A percentile compares a stretch with the other conserved stretches of the same genome.
phyloP scores from a whole-genome alignment of 1,284 basidiomycete genomes.

The Pascua sp. region DNA sequence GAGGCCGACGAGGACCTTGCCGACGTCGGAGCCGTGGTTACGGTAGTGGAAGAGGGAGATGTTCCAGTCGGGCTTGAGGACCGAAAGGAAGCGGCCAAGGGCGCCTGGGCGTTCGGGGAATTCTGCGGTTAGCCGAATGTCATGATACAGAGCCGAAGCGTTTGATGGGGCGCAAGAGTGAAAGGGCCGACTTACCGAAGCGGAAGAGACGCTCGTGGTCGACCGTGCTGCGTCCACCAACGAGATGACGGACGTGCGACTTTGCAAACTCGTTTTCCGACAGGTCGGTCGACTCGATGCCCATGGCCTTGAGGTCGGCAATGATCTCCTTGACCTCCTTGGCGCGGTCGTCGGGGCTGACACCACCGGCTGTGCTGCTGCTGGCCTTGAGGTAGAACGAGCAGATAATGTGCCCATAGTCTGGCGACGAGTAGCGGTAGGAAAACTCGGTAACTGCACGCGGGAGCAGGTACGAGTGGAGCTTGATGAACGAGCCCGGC shows the following conservation, averaged over 20 bases:
- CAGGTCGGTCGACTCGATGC: conserved; percentile 83
- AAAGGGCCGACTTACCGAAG: conserved; percentile 65
- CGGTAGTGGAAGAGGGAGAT: conserved; percentile 96
- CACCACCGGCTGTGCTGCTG: conserved; percentile 36
- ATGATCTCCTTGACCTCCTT: conserved; percentile 69
- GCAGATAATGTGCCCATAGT: conserved; percentile 74
- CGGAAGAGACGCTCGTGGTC: conserved; percentile 84
- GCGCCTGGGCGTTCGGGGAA: conserved; percentile 96
- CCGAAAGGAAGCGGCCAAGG: conserved; percentile 79
- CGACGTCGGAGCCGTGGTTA: conserved; percentile 92
- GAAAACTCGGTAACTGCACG: conserved; percentile 95
- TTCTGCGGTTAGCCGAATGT: conserved; percentile 55
- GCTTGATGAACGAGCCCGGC: conserved; percentile 86
- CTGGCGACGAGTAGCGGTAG: conserved; percentile 66
- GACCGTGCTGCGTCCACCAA: conserved; percentile 76
- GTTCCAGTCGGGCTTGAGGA: conserved; percentile 83
- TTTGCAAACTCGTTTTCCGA: conserved; percentile 95
- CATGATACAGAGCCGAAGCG: background rate
- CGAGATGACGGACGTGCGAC: conserved; percentile 88
- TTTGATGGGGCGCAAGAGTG: too few relatives aligned
- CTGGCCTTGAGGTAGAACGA: conserved; percentile 78
- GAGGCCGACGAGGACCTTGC: conserved; percentile 86
- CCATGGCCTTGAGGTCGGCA: conserved; percentile 59
- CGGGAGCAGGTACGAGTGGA: conserved; percentile 84
- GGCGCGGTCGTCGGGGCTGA: conserved; percentile 54